Conservation (phyloP, 2,329 filamentous ascomycete species). For the Pyrenophora seminiperda region DNA sequence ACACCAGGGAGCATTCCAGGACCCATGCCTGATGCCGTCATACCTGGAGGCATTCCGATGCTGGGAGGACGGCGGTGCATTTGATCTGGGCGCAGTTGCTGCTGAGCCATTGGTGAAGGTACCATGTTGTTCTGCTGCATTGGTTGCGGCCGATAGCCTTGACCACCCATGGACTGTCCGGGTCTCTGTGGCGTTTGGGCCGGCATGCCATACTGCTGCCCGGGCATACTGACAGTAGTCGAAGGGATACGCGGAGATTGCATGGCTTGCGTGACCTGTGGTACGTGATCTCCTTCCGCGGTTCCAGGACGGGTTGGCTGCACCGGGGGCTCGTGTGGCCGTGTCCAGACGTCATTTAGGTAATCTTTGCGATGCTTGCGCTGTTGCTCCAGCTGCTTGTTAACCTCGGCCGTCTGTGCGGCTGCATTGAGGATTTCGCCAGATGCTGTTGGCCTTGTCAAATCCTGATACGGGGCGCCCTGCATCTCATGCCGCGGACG, state of each 20-base stretch:
- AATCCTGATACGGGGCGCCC: constrained; percentile 81
- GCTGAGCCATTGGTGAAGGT: constrained; percentile 74
- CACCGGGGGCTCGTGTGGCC: constrained; percentile 76
- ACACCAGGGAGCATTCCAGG: constrained; percentile 45
- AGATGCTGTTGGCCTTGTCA: constrained; percentile 75
- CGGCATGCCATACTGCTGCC: constrained; percentile 63
- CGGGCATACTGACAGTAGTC: constrained; percentile 59
- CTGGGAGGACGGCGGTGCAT: constrained; percentile 71
- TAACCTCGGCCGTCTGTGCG: constrained; percentile 87
- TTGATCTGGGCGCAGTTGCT: constrained; percentile 65
- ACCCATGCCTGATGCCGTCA: constrained; percentile 41
- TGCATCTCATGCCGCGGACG: constrained; percentile 88
- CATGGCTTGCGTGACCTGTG: constrained; percentile 51
- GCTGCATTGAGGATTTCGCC: constrained; percentile 85
- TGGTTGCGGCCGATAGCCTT: constrained; percentile 71
- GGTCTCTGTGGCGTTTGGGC: constrained; percentile 64
- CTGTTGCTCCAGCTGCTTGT: constrained; percentile 80
- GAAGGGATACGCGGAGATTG: constrained; percentile 62
- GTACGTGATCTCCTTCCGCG: constrained; percentile 46
- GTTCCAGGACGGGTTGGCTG: constrained; percentile 52
- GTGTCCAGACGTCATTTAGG: constrained; percentile 79
- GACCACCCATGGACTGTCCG: constrained; percentile 65
- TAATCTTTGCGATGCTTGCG: constrained; percentile 80
- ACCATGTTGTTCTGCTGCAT: constrained; percentile 73
- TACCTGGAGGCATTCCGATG: constrained; percentile 33